These are phyloP conservation scores for Leccinum pellstonianum DNA, from an alignment of 768 basidiomycete genomes.

Conservation along the genomic window DNA sequence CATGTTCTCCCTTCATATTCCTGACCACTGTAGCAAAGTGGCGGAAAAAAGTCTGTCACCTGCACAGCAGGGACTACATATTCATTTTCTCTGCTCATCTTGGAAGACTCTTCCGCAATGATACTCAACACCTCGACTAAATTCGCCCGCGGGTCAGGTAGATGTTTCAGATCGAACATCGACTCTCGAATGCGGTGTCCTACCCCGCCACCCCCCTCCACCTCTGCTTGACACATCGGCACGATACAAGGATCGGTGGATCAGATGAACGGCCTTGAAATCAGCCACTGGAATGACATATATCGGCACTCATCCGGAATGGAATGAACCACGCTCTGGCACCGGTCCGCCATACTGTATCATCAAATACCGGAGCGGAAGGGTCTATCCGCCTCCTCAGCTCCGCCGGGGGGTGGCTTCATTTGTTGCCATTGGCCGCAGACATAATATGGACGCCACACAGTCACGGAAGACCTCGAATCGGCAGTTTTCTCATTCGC, in stretches of 20 bases:
- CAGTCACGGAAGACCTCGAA: slow-evolving; percentile 9
- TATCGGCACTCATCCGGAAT: slow-evolving; percentile 68
- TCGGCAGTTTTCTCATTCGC: slow-evolving; percentile 11
- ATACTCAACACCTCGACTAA: slow-evolving; percentile 45
- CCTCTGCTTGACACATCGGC: slow-evolving; percentile 66
- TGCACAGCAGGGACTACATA: slow-evolving; percentile 28
- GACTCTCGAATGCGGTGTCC: slow-evolving; percentile 47
- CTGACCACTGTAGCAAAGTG: slow-evolving; percentile 27
- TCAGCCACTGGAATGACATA: slow-evolving; percentile 52
- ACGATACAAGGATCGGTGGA: slow-evolving; percentile 49
- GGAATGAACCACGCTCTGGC: slow-evolving; percentile 66
- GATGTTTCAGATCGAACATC: slow-evolving; percentile 62
- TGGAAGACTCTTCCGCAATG: slow-evolving; percentile 37
- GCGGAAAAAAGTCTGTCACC: slow-evolving; percentile 24
- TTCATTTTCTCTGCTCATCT: slow-evolving; percentile 17
- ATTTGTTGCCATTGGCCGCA: slow-evolving; percentile 18
- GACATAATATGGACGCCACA: slow-evolving; percentile 11
- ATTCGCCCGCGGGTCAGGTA: slow-evolving; percentile 42
- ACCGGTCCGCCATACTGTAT: slow-evolving; percentile 50
- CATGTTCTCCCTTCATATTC: slow-evolving; percentile 19
- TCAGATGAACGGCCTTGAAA: slow-evolving; percentile 54
- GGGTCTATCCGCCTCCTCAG: slow-evolving; percentile 1
- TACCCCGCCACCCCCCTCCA: slow-evolving; percentile 53
- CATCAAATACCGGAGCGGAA: slow-evolving; percentile 40
- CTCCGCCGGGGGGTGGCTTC: slow-evolving; percentile 14